Evolutionary conservation across 1,284 basidiomycete genomes (phyloP), one percentile per base, ranked within the genome.

Genomic region (Malassezia pachydermatis): DNA sequence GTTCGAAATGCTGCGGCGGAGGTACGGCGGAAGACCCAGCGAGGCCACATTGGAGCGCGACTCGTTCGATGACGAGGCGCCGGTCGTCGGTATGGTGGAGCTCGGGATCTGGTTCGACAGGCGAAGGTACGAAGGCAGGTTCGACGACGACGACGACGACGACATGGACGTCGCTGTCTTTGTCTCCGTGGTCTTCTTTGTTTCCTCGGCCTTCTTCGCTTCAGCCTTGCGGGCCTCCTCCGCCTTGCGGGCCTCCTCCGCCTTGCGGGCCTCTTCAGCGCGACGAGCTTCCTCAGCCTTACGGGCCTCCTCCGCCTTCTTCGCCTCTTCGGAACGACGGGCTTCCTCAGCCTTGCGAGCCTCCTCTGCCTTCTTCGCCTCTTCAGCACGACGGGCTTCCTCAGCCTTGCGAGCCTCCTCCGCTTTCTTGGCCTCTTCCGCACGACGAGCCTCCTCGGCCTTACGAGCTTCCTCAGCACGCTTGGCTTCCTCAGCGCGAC

Each of bases 111-210:
- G n/a, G n/a, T n/a, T n/a, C n/a, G n/a, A n/a, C n/a, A n/a, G n/a
- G n/a, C n/a, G n/a, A n/a, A n/a, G n/a, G n/a, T n/a, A n/a, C n/a
- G n/a, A n/a, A n/a, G n/a, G n/a, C n/a, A n/a, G n/a, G n/a, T n/a
- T n/a, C n/a, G n/a, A n/a, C n/a, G n/a, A n/a, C n/a, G n/a, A n/a
- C n/a, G n/a, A n/a, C n/a, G n/a, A n/a, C n/a, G n/a, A n/a, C n/a
- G n/a, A n/a, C n/a, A n/a, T n/a, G n/a, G n/a, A n/a, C n/a, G 29
- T n/a, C 20, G 24, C 41, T 5, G 32, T 34, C 43, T 46, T 27
- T 17, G 39, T 20, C 44, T 46, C 33, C 37, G 27, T 20, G 16
- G 39, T 20, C 13, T 42, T 27, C 27, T 7, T 30, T 35, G 34
- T 30, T 16, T 6, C 41, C 27, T 30, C 41, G 5, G 30, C 7